Evolutionary conservation across 148 eudicot species (phyloP).

Genomic region (Rhododendron molle): DNA sequence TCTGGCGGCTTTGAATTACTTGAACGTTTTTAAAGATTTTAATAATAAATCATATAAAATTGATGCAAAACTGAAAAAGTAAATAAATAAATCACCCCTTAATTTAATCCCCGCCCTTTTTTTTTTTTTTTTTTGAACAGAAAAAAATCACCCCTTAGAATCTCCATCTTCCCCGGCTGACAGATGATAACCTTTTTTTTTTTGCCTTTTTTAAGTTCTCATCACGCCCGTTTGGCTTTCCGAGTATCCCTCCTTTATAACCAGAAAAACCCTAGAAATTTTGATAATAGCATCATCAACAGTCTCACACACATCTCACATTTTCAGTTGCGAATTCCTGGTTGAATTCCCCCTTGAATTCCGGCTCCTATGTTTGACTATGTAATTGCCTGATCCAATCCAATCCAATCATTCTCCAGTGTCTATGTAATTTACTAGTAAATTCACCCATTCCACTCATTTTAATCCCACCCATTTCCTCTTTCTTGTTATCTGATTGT

Average conservation of each 20-base stretch:
- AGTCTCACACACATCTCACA: not conserved
- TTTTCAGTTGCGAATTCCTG: constrained; percentile 1
- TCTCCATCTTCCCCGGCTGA: not conserved
- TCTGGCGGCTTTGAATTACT: too few species aligned
- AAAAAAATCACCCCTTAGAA: too few species aligned
- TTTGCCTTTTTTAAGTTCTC: not conserved
- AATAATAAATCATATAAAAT: too few species aligned
- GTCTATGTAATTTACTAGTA: not conserved
- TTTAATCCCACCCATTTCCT: not conserved
- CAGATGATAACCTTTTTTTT: not conserved
- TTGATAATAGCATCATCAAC: not conserved
- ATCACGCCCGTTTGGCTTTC: not conserved
- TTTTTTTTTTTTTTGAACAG: too few species aligned
- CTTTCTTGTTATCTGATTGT: not conserved
- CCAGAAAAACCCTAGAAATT: constrained; percentile 12
- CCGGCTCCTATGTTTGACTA: not conserved
- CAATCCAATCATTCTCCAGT: not conserved
- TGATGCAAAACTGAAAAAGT: too few species aligned
- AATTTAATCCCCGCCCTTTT: too few species aligned
- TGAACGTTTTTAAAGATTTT: too few species aligned
- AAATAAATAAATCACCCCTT: too few species aligned
- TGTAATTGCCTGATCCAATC: constrained; percentile 1
- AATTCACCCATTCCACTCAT: not conserved
- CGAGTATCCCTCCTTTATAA: not conserved
- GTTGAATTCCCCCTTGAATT: not conserved